phyloP scores from a whole-genome alignment of 768 basidiomycete genomes.

The Amanita polypyramis region DNA sequence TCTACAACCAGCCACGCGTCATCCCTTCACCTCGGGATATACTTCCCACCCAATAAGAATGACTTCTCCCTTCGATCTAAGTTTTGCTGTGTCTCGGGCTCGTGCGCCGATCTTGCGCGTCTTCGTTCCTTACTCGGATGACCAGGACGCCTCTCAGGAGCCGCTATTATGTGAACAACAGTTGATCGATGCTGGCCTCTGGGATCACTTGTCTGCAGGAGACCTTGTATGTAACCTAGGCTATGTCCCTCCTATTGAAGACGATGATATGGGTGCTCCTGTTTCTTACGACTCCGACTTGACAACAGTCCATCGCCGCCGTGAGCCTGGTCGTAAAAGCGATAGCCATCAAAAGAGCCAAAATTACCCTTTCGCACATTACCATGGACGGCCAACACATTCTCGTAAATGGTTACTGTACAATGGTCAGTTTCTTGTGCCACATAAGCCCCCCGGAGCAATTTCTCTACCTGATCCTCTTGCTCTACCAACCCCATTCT shows the following conservation, averaged over 20 bases:
- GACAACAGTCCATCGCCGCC: background rate
- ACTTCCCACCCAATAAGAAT: conserved; percentile 12
- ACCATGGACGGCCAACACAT: conserved; percentile 11
- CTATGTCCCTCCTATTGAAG: conserved; percentile 39
- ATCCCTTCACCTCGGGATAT: conserved; percentile 3
- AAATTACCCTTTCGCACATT: background rate
- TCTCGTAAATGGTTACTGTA: conserved; percentile 59
- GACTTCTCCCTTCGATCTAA: conserved; percentile 51
- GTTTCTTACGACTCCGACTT: conserved; percentile 3
- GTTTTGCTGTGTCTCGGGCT: conserved; percentile 42
- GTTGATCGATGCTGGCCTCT: conserved; percentile 54
- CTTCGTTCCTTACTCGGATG: conserved; percentile 58
- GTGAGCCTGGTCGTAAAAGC: background rate
- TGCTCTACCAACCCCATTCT: conserved; percentile 63
- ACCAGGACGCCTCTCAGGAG: conserved; percentile 32
- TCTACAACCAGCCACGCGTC: background rate
- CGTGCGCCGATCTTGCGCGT: conserved; percentile 69
- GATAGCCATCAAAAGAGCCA: background rate
- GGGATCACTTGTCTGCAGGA: conserved; percentile 66
- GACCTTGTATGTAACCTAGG: conserved; percentile 78
- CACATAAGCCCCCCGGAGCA: conserved; percentile 47
- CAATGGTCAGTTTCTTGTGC: conserved; percentile 50
- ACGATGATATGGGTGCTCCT: conserved; percentile 3
- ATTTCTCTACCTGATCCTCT: conserved; percentile 48
- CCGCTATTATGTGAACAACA: conserved; percentile 58